A percentile compares a stretch with the other conserved stretches of the same genome.
These are phyloP conservation scores for Gossypium davidsonii DNA, from an alignment of 441 rosid genomes.

Conservation along the genomic window DNA sequence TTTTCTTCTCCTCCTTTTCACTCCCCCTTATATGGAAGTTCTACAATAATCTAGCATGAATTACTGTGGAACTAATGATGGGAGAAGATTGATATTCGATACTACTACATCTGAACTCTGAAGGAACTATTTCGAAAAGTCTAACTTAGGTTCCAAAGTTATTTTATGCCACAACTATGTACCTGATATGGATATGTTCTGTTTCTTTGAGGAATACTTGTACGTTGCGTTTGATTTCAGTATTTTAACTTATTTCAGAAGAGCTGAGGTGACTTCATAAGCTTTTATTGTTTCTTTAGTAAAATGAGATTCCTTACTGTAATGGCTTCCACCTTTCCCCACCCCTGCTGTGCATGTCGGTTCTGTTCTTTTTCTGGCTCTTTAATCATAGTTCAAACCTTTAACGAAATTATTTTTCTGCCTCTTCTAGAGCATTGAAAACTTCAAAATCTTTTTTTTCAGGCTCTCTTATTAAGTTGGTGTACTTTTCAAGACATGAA, in stretches of 20 bases:
- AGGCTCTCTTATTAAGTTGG: slow-evolving; percentile 95
- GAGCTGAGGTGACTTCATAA: neutral
- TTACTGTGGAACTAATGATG: neutral
- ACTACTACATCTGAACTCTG: neutral
- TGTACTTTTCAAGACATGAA: slow-evolving; percentile 95
- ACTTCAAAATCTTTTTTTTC: slow-evolving; percentile 16
- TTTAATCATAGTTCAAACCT: neutral
- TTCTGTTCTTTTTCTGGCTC: slow-evolving; percentile 3
- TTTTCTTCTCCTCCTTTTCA: neutral
- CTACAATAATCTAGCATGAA: neutral
- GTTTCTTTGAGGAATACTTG: neutral
- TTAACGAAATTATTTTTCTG: neutral
- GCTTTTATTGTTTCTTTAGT: neutral
- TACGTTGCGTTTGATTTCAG: neutral
- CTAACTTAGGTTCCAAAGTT: neutral
- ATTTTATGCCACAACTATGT: neutral
- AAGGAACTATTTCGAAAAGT: neutral
- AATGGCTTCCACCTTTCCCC: neutral
- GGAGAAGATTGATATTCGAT: neutral
- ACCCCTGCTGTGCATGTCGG: neutral
- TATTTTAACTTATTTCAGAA: neutral
- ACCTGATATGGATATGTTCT: neutral
- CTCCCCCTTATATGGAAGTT: neutral
- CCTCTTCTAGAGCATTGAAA: neutral
- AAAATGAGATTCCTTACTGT: neutral